phyloP scores from a whole-genome alignment of 1,139 yeast species.

The Meyerozyma smithsonii region DNA sequence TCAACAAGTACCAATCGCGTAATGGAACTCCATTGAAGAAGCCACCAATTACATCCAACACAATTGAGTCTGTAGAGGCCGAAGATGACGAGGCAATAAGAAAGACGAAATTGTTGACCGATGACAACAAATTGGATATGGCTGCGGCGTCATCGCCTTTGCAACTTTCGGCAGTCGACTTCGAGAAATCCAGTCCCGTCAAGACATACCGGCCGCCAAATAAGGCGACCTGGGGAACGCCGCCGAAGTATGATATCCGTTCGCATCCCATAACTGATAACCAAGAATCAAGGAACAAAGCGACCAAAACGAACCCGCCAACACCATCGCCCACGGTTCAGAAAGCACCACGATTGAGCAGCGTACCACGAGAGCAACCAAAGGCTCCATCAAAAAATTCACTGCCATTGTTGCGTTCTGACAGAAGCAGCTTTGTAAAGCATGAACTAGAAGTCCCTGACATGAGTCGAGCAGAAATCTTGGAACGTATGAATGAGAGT shows the following conservation, averaged over 20 bases:
- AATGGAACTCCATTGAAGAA: constrained; percentile 17
- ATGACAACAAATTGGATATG: constrained; percentile 16
- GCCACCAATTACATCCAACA: constrained; percentile 7
- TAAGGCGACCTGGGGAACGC: background rate
- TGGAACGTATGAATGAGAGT: constrained; percentile 17
- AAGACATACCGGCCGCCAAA: background rate
- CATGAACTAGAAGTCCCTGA: constrained; percentile 4
- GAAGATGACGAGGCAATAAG: constrained; percentile 17
- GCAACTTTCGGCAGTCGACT: background rate
- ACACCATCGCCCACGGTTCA: background rate
- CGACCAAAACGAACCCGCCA: background rate
- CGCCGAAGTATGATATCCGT: background rate
- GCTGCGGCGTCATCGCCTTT: background rate
- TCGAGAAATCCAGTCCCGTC: background rate
- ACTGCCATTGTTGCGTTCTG: background rate
- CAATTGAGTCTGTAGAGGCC: background rate
- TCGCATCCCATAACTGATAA: background rate
- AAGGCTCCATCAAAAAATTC: background rate
- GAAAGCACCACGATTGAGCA: background rate
- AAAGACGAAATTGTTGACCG: constrained; percentile 17
- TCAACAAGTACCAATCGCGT: constrained; percentile 10
- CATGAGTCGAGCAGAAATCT: constrained; percentile 15
- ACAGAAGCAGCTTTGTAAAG: background rate
- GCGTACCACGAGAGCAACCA: background rate
- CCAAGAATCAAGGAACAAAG: background rate